phyloP scores from a whole-genome alignment of 2,329 filamentous ascomycete species.

The Fusarium miscanthi region DNA sequence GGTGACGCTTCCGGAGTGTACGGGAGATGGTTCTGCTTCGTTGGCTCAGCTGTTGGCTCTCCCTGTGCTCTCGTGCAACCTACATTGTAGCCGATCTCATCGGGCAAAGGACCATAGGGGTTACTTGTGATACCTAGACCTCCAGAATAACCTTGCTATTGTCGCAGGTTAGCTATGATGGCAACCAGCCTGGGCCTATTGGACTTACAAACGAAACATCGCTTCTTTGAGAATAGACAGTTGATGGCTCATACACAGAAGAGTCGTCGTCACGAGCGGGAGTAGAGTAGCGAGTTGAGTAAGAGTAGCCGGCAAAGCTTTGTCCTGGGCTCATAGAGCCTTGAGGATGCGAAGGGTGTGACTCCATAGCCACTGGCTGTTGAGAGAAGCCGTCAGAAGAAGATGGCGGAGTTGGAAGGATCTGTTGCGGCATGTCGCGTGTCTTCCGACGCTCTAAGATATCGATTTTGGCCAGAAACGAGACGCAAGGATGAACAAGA shows the following conservation, averaged over 20 bases:
- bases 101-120: slow-evolving; percentile 36
- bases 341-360: slow-evolving; percentile 27
- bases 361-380: slow-evolving; percentile 18
- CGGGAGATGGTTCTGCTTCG: slow-evolving; percentile 27
- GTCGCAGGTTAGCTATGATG: neutral
- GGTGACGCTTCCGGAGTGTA: slow-evolving; percentile 64
- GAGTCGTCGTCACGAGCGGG: slow-evolving; percentile 36
- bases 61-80: neutral
- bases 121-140: slow-evolving; percentile 16
- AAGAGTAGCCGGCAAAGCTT: slow-evolving; percentile 12
- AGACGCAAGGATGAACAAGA: neutral
- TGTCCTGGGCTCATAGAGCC: slow-evolving; percentile 16
- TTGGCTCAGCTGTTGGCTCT: slow-evolving; percentile 6
- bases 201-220: slow-evolving; percentile 34
- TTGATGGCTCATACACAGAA: slow-evolving; percentile 30
- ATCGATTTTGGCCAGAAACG: neutral
- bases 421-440: slow-evolving; percentile 51
- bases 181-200: neutral
- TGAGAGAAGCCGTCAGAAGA: slow-evolving; percentile 45
- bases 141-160: slow-evolving; percentile 21
- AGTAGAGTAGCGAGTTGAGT: slow-evolving; percentile 32
- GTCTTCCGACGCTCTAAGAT: slow-evolving; percentile 5
- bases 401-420: slow-evolving; percentile 60
- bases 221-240: slow-evolving; percentile 32
- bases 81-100: slow-evolving; percentile 38